Percentiles rank a stretch among this genome's conserved stretches.
Evolutionary conservation across 140 eudicot species (phyloP).

Genomic region (Senecio squalidus): DNA sequence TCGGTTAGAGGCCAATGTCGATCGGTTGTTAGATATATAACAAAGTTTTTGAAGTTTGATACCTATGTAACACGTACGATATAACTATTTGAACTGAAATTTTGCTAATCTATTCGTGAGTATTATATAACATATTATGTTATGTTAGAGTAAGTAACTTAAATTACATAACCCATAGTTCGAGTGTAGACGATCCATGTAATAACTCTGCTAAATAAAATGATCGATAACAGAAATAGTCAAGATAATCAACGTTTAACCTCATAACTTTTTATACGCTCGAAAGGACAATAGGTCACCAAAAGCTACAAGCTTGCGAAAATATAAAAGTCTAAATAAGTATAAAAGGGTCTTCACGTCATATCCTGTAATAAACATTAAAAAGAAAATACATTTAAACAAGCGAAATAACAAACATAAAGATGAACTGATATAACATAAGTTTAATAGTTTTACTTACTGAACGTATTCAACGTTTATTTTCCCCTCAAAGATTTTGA

Average conservation of each 20-base stretch:
- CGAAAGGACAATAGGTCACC: neutral
- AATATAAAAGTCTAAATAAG: neutral
- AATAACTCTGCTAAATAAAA: no score
- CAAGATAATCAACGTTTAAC: neutral
- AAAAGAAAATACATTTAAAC: neutral
- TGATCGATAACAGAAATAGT: no score
- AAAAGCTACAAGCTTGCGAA: neutral
- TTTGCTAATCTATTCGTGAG: neutral
- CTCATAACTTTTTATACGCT: neutral
- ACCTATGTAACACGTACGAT: constrained; percentile 9
- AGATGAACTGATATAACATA: neutral
- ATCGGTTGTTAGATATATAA: constrained; percentile 49
- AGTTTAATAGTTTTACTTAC: constrained; percentile 9
- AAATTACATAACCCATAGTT: no score
- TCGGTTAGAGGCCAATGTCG: constrained; percentile 45
- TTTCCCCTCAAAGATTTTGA: constrained; percentile 32
- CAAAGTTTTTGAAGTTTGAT: constrained; percentile 16
- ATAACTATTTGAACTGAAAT: neutral
- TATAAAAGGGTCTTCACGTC: neutral
- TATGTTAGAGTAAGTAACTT: no score
- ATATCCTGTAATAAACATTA: constrained; percentile 19
- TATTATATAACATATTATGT: no score
- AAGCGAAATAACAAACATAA: neutral
- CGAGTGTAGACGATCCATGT: no score
- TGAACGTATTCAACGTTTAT: constrained; percentile 38